Percentiles rank a stretch among this genome's conserved stretches.
phyloP scores from a whole-genome alignment of 192 early-diverging fungal species.

The Ambispora gerdemannii region DNA sequence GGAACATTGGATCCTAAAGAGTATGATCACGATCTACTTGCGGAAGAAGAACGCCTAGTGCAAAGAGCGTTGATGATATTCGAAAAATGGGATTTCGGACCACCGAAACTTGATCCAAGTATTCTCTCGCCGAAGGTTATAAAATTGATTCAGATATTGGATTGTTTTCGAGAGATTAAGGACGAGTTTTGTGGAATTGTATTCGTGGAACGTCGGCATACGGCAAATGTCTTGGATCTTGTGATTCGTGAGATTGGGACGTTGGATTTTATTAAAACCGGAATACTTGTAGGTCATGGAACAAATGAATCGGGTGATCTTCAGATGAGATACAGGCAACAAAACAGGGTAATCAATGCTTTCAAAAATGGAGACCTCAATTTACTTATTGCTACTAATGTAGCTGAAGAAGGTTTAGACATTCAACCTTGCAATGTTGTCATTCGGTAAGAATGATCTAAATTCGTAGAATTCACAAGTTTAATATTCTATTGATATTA shows the following conservation, averaged over 20 bases:
- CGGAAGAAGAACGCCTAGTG: slow-evolving; percentile 27
- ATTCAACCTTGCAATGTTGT: slow-evolving; percentile 90
- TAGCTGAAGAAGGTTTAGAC: slow-evolving; percentile 95
- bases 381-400: slow-evolving; percentile 84
- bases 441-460: slow-evolving; percentile 59
- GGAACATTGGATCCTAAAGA: slow-evolving; percentile 20
- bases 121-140: slow-evolving; percentile 68
- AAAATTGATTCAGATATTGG: slow-evolving; percentile 61
- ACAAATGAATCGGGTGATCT: slow-evolving; percentile 37
- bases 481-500: too few relatives aligned
- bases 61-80: slow-evolving; percentile 27
- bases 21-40: slow-evolving; percentile 8
- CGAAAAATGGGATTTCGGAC: slow-evolving; percentile 33
- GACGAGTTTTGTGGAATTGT: slow-evolving; percentile 82
- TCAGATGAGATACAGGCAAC: slow-evolving; percentile 51
- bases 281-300: slow-evolving; percentile 61
- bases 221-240: slow-evolving; percentile 57
- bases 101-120: slow-evolving; percentile 29
- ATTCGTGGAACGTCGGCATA: slow-evolving; percentile 73
- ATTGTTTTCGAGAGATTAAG: slow-evolving; percentile 40
- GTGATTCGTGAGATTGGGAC: slow-evolving; percentile 60
- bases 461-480: too few relatives aligned
- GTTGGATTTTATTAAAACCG: slow-evolving; percentile 41
- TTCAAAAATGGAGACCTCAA: slow-evolving; percentile 72
- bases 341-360: slow-evolving; percentile 58